Percentiles rank a stretch among this genome's conserved stretches.
Conservation (phyloP, 2,329 filamentous ascomycete genomes). For the Penicillium sp. region DNA sequence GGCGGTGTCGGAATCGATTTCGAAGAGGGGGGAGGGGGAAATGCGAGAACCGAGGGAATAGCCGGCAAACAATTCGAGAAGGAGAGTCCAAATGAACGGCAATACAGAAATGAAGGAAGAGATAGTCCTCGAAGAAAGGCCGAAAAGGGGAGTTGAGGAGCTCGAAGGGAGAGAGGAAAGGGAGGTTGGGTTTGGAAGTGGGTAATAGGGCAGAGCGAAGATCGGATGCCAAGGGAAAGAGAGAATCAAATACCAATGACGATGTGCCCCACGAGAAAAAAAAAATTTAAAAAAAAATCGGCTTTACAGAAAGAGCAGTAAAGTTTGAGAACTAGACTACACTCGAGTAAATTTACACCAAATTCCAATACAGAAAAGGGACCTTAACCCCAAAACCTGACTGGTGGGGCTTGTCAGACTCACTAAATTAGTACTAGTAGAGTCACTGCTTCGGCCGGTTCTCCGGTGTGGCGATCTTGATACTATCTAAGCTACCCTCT, state of each 20-base stretch:
- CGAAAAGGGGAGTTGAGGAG: constrained; percentile 1
- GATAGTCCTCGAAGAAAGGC: constrained; percentile 4
- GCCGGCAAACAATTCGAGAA: constrained; percentile 4
- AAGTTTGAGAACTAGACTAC: not conserved
- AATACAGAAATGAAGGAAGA: not conserved
- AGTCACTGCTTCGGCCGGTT: constrained; percentile 3
- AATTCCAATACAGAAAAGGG: not conserved
- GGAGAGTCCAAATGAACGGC: constrained; percentile 5
- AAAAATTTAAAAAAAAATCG: not conserved
- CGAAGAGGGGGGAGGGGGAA: not conserved
- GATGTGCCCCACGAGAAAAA: not conserved
- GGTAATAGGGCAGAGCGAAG: constrained; percentile 22
- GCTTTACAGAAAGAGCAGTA: not conserved
- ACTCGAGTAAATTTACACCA: not conserved
- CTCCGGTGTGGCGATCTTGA: constrained; percentile 1
- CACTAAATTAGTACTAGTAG: not conserved
- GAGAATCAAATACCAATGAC: not conserved
- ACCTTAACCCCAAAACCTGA: not conserved
- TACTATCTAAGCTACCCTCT: not conserved
- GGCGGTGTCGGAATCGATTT: not conserved
- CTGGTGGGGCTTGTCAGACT: not conserved
- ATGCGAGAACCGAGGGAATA: constrained; percentile 11
- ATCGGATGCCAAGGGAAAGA: constrained; percentile 20
- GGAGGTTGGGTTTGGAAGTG: constrained; percentile 11
- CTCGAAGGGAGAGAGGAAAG: constrained; percentile 13